phyloP scores from a whole-genome alignment of 257 asterid species.

The Solanum ossicruentum region DNA sequence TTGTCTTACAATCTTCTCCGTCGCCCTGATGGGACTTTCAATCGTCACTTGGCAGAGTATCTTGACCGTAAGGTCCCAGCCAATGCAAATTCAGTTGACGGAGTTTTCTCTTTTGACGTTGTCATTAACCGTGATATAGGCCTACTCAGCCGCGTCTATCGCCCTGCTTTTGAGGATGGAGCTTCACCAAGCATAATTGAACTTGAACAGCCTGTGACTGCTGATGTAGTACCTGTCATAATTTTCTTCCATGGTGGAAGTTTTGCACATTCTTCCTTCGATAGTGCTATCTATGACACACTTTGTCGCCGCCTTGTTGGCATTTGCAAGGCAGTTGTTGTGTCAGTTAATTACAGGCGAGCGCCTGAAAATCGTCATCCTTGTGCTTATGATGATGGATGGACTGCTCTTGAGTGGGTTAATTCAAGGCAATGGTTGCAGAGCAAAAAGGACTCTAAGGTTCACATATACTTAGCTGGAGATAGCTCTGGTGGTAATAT shows the following conservation, averaged over 20 bases:
- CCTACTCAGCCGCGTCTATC: conserved; percentile 55
- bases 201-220: conserved; percentile 50
- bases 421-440: conserved; percentile 47
- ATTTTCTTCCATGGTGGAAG: conserved; percentile 92
- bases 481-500: conserved; percentile 91
- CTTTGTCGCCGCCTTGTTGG: conserved; percentile 72
- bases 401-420: conserved; percentile 74
- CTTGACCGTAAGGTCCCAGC: conserved; percentile 79
- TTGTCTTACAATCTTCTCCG: conserved; percentile 68
- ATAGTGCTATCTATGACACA: conserved; percentile 72
- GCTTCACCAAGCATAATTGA: conserved; percentile 21
- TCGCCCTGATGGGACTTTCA: conserved; percentile 82
- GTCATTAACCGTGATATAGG: conserved; percentile 48
- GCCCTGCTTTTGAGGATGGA: conserved; percentile 21
- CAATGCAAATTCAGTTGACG: conserved; percentile 55
- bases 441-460: conserved; percentile 41
- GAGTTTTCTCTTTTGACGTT: conserved; percentile 66
- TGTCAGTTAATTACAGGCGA: conserved; percentile 69
- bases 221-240: conserved; percentile 52
- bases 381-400: conserved; percentile 76
- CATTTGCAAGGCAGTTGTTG: conserved; percentile 55
- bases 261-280: conserved; percentile 78
- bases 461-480: conserved; percentile 54
- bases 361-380: conserved; percentile 76
- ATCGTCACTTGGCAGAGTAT: conserved; percentile 63